Conservation (phyloP, 495 filamentous ascomycete genomes). For the Tuber magnatum region DNA sequence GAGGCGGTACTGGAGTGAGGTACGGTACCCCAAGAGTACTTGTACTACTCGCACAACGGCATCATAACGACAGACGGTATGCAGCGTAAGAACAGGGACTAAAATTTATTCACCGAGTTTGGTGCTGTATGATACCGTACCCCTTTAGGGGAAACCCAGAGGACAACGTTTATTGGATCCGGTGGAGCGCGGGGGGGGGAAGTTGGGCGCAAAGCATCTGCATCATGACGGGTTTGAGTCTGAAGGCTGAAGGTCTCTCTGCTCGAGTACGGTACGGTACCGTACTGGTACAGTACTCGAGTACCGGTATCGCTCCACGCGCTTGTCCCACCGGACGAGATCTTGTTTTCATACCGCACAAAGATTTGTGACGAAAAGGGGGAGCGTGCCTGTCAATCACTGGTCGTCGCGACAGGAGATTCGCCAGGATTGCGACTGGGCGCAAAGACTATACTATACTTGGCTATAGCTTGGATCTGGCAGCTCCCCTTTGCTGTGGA, state of each 20-base stretch:
- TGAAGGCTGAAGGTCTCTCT: neutral
- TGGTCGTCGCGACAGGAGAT: neutral
- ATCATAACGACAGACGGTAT: neutral
- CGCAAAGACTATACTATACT: neutral
- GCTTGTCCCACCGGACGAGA: neutral
- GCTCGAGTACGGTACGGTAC: too few species aligned
- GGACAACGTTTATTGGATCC: neutral
- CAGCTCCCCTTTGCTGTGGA: neutral
- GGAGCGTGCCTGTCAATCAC: neutral
- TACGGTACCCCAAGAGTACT: neutral
- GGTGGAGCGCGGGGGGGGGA: neutral
- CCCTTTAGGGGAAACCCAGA: neutral
- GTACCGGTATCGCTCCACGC: neutral
- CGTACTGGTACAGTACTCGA: too few species aligned
- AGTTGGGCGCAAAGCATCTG: neutral
- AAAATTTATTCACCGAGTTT: neutral
- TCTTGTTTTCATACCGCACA: neutral
- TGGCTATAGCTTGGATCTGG: neutral
- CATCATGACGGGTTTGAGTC: neutral
- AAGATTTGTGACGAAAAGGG: neutral
- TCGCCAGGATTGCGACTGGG: neutral
- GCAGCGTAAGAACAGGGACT: neutral
- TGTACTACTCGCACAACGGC: neutral
- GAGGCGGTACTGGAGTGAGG: neutral
- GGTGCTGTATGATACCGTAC: too few species aligned